Percentiles rank a stretch among this genome's conserved stretches.
Conservation (phyloP, 1,284 basidiomycete species). For the Termitomyces sp. region DNA sequence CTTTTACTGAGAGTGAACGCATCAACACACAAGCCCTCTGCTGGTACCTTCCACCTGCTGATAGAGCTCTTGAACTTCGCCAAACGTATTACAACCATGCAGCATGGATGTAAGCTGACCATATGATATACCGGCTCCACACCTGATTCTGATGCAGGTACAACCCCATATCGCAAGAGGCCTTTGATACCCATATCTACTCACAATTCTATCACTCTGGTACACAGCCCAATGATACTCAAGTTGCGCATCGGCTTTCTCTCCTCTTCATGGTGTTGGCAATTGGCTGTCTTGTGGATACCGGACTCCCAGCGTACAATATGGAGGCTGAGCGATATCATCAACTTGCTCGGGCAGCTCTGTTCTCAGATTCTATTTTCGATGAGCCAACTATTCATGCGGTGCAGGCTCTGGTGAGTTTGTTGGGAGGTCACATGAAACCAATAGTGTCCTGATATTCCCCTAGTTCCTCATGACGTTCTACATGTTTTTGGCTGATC, state of each 20-base stretch:
- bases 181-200: constrained; percentile 63
- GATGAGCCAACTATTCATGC: constrained; percentile 70
- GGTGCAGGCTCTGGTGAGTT: constrained; percentile 63
- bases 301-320: constrained; percentile 57
- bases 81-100: constrained; percentile 64
- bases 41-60: constrained; percentile 61
- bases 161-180: constrained; percentile 60
- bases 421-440: constrained; percentile 1
- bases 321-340: constrained; percentile 77
- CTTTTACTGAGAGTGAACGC: constrained; percentile 37
- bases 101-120: constrained; percentile 65
- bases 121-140: constrained; percentile 7
- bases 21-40: constrained; percentile 52
- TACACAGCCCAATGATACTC: constrained; percentile 49
- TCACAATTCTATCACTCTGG: constrained; percentile 52
- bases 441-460: constrained; percentile 16
- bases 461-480: constrained; percentile 70
- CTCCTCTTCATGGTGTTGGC: constrained; percentile 74
- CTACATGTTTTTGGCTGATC: constrained; percentile 70
- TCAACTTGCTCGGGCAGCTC: constrained; percentile 64
- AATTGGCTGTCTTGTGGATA: constrained; percentile 69
- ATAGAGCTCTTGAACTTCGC: constrained; percentile 55
- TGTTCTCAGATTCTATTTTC: constrained; percentile 68
- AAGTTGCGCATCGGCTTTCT: constrained; percentile 61
- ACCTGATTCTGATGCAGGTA: constrained; percentile 45